A percentile compares a stretch with the other conserved stretches of the same genome.
Conservation (phyloP, 345 rosid species). For the Lumnitzera racemosa region DNA sequence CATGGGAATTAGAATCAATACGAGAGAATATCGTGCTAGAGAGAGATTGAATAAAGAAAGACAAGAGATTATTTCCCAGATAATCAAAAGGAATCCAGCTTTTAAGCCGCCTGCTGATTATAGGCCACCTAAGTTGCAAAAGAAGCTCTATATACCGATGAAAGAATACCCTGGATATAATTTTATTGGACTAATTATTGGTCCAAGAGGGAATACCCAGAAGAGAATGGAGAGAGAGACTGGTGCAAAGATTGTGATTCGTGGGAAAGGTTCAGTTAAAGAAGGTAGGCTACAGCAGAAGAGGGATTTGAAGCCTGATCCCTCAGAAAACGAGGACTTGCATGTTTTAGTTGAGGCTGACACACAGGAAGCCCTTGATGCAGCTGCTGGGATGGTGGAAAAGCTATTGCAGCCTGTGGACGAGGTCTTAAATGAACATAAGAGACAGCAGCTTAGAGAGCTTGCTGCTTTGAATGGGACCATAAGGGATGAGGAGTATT, state of each 20-base stretch:
- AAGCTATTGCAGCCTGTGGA: slow-evolving; percentile 96
- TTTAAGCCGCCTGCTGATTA: slow-evolving; percentile 98
- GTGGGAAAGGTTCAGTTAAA: slow-evolving; percentile 92
- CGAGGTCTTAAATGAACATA: slow-evolving; percentile 94
- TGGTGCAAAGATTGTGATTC: slow-evolving; percentile 89
- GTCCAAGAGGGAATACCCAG: slow-evolving; percentile 95
- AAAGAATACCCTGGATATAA: slow-evolving; percentile 92
- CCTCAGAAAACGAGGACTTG: slow-evolving; percentile 91
- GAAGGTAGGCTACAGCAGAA: slow-evolving; percentile 95
- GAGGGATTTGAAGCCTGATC: slow-evolving; percentile 91
- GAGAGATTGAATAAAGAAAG: slow-evolving; percentile 86
- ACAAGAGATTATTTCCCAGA: slow-evolving; percentile 88
- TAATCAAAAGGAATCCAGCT: slow-evolving; percentile 80
- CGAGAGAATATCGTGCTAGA: slow-evolving; percentile 81
- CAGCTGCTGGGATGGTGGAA: slow-evolving; percentile 97
- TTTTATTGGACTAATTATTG: slow-evolving; percentile 88
- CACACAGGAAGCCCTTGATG: slow-evolving; percentile 78
- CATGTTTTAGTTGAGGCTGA: slow-evolving; percentile 98
- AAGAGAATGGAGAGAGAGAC: slow-evolving; percentile 98
- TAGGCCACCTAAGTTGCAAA: slow-evolving; percentile 90
- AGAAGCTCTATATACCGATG: slow-evolving; percentile 94
- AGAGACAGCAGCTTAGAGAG: slow-evolving; percentile 96
- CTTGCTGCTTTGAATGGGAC: slow-evolving; percentile 97
- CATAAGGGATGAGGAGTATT: slow-evolving; percentile 92
- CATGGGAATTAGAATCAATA: slow-evolving; percentile 84